Conservation (phyloP, 169 alveolate genomes). For the Cryptosporidium viatorum region DNA sequence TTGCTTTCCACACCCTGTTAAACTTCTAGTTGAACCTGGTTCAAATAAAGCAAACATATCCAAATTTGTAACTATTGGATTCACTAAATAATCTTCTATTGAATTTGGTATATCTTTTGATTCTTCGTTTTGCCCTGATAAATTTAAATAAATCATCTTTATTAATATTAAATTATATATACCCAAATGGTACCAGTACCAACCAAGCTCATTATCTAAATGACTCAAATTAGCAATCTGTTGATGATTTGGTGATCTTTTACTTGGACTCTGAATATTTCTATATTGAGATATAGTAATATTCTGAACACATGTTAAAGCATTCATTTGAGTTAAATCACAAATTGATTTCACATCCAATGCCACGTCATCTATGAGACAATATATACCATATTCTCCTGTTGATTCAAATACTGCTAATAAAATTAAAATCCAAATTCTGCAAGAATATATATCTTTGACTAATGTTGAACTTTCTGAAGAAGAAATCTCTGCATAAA, state of each 20-base stretch:
- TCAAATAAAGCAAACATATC: conserved; percentile 74
- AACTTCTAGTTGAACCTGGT: neutral
- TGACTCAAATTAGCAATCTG: conserved; percentile 18
- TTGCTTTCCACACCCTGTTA: conserved; percentile 45
- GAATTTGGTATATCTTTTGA: conserved; percentile 35
- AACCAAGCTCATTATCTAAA: conserved; percentile 32
- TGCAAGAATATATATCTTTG: conserved; percentile 39
- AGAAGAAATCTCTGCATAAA: neutral
- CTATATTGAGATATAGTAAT: conserved; percentile 34
- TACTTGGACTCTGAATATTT: neutral
- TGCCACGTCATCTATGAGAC: conserved; percentile 47
- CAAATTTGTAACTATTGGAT: conserved; percentile 56
- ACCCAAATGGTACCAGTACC: conserved; percentile 74
- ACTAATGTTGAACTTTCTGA: neutral
- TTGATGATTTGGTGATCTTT: conserved; percentile 1
- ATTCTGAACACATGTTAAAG: conserved; percentile 62
- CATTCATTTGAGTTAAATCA: conserved; percentile 58
- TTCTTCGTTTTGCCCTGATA: conserved; percentile 22
- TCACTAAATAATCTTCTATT: conserved; percentile 42
- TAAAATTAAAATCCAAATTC: conserved; percentile 58
- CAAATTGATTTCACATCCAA: conserved; percentile 39
- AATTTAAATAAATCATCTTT: conserved; percentile 5
- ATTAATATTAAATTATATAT: conserved; percentile 37
- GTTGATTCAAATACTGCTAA: conserved; percentile 15
- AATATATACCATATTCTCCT: conserved; percentile 49